Conservation (phyloP, 1,139 yeast species). For the Geotrichum histeridarum region DNA sequence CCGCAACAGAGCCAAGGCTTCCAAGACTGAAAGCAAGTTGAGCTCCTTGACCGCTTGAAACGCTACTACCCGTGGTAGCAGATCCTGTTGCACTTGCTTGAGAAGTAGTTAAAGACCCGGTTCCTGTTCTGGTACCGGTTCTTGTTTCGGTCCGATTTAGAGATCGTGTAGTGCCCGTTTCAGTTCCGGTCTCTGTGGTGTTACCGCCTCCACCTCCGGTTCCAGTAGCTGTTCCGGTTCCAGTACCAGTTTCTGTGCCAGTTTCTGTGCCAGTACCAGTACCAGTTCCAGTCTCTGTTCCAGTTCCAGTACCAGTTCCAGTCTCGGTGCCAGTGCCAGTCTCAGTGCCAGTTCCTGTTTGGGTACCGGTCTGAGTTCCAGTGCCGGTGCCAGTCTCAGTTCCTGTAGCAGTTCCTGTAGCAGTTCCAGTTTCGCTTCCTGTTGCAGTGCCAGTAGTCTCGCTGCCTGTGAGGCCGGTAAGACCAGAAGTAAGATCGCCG, state of each 20-base stretch:
- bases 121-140: slow-evolving; percentile 1
- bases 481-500: slow-evolving; percentile 5
- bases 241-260: neutral
- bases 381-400: no score
- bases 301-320: neutral
- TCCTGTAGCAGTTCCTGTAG: neutral
- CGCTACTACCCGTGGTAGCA: neutral
- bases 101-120: neutral
- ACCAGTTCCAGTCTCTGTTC: neutral
- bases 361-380: no score
- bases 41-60: neutral
- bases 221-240: neutral
- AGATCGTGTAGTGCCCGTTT: no score
- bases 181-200: neutral
- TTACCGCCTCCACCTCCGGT: no score
- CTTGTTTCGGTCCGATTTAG: neutral
- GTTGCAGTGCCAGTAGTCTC: neutral
- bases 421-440: neutral
- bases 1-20: slow-evolving; percentile 4
- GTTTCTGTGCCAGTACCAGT: neutral
- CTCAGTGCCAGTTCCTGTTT: neutral
- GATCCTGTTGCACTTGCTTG: neutral
- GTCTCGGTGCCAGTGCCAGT: slow-evolving; percentile 3
- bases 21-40: slow-evolving; percentile 5
- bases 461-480: neutral